Evolutionary conservation across 2,329 filamentous ascomycete species (phyloP).

Genomic region (Clonostachys rhizophaga): DNA sequence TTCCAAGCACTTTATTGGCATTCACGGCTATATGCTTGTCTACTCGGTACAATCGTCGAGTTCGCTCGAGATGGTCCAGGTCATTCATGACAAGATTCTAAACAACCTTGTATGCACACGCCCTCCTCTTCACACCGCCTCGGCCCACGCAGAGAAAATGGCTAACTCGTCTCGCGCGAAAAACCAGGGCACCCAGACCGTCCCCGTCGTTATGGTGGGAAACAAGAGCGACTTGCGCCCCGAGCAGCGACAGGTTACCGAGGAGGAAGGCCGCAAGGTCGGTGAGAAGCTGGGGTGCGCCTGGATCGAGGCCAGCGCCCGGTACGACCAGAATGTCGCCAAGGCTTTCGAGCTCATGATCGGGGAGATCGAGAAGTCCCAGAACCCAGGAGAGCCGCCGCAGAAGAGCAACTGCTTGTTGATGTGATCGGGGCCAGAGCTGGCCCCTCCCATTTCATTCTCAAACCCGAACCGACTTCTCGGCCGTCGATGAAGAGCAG

Average conservation of each 20-base stretch:
- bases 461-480: no score
- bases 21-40: constrained; percentile 97
- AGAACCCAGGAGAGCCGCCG: constrained; percentile 82
- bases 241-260: constrained; percentile 85
- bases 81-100: constrained; percentile 94
- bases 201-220: constrained; percentile 90
- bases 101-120: constrained; percentile 74
- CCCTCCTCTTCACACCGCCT: background rate
- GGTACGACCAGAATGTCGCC: constrained; percentile 89
- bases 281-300: constrained; percentile 86
- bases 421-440: constrained; percentile 56
- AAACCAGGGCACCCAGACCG: constrained; percentile 77
- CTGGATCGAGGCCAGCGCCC: constrained; percentile 91
- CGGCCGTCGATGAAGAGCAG: no score
- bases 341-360: constrained; percentile 95
- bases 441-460: no score
- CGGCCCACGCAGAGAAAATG: background rate
- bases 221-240: constrained; percentile 95
- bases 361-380: constrained; percentile 87
- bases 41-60: constrained; percentile 95
- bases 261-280: constrained; percentile 80
- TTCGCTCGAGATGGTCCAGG: constrained; percentile 95
- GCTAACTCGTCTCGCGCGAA: background rate
- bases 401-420: constrained; percentile 75
- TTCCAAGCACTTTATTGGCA: constrained; percentile 98